Evolutionary conservation across 176 grass and related monocot genomes (phyloP).

Genomic region (Paspalum notatum): DNA sequence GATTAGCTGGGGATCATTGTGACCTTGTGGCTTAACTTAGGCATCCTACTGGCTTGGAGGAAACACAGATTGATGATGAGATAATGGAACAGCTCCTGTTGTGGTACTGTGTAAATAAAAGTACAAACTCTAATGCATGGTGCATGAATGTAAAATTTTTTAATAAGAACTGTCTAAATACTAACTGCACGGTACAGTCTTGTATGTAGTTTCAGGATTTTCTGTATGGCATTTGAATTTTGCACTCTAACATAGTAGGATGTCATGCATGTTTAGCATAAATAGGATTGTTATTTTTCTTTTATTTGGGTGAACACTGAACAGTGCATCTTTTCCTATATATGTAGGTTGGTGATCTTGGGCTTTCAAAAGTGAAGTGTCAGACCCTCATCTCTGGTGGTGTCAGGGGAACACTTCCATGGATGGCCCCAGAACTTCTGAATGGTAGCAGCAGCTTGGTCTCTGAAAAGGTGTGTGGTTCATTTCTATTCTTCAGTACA

Average conservation of each 20-base stretch:
- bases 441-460: slow-evolving; percentile 89
- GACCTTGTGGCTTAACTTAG: slow-evolving; percentile 3
- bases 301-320: slow-evolving; percentile 1
- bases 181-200: background rate
- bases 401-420: slow-evolving; percentile 90
- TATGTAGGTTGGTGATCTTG: slow-evolving; percentile 92
- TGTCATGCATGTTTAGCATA: background rate
- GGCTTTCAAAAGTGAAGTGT: slow-evolving; percentile 94
- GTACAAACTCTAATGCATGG: background rate
- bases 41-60: background rate
- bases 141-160: slow-evolving; percentile 2
- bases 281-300: background rate
- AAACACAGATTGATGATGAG: background rate
- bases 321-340: background rate
- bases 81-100: background rate
- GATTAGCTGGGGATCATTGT: background rate
- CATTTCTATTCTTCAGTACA: slow-evolving; percentile 8
- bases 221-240: slow-evolving; percentile 16
- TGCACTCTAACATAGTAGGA: background rate
- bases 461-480: slow-evolving; percentile 80
- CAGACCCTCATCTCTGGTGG: slow-evolving; percentile 96
- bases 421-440: slow-evolving; percentile 96
- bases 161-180: slow-evolving; percentile 2
- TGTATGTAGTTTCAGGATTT: background rate
- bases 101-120: background rate